Evolutionary conservation across 2,329 filamentous ascomycete species (phyloP), one percentile per base, ranked within the genome.

Genomic region (Neonectria magnoliae): DNA sequence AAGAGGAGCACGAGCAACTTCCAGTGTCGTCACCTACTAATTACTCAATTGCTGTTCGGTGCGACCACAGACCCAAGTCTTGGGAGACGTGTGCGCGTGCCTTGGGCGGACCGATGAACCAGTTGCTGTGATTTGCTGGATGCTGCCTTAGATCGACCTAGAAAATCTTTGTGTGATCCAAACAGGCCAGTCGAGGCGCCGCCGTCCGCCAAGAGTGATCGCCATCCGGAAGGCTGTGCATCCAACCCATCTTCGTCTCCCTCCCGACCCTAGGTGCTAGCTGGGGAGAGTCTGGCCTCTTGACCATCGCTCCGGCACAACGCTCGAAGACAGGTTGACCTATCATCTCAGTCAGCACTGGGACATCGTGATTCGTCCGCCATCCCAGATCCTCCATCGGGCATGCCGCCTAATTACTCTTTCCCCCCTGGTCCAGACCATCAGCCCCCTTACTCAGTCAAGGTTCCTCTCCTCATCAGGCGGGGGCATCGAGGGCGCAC

Each of bases 181-280:
- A 60, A 60, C 55, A 36, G 48, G 38, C 61, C 55, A 53, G 42
- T 55, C 45, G 27, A 27, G 53, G n/a, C 45, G 41, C 22, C 45
- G 41, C 22, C 33, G 29, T 41, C 29, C 54, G 60, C 60, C 54
- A 62, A 62, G 48, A 53, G 48, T 25, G 54, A 62, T 57, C 54
- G 54, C 45, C 48, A 20, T 33, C 13, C 47, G 27, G 47, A 47
- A 41, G 22, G 47, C 36, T n/a, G 41, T 57, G 53, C 38, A 29
- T 57, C 44, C 47, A 44, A 20, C 5, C 52, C 44, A 38, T 42
- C 50, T 29, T 31, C 18, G 36, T 33, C 31, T 20, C n/a, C 18
- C 41, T n/a, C 41, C 22, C 22, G 41, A 47, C 29, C 18, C 7
- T 3, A 18, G 38, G 41, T 16, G 27, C 36, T 3, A 16, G 36